Evolutionary conservation across 2,329 filamentous ascomycete species (phyloP), one percentile per base, ranked within the genome.

Genomic region (Fusarium sp.): DNA sequence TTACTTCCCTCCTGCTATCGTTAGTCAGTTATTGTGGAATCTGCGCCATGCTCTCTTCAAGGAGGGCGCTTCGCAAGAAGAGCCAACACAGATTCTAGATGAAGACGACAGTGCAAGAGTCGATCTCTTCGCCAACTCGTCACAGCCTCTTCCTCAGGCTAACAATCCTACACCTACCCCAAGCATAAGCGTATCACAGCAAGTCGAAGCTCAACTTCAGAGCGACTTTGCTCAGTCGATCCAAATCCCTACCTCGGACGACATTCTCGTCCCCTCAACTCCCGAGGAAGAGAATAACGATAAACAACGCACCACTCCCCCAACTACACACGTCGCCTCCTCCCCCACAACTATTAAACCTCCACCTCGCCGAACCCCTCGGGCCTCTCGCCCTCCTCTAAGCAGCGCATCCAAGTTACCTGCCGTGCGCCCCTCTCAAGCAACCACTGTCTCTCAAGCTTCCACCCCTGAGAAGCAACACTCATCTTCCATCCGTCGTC

Each of bases 11-110:
- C 88, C 88, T 3, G 87, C 86, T 3, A 83, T 88, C 3, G 83
- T 88, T 1, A 87, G 86, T 8, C 83, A 87, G 68, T 77, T 91
- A 15, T 82, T 90, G 46, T 86, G 84, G 55, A 91, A 91, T 62
- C 75, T 91, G 34, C 81, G 84, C 43, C 84, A 86, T 8, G 75
- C 89, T 2, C 84, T 89, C 58, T 80, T 78, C 62, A 76, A 56
- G 6, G 77, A 79, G 10, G 67, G 62, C 3, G 67, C 62, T 4
- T 70, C 74, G 0, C 74, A 75, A 30, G 75, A 78, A 6, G 57
- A 65, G 11, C 56, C 71, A 15, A 49, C 58, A 3, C 65, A 72
- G 13, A 54, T 58, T 16, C 20, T 49, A 18, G 61, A 56, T 40
- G 52, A 73, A 1, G 63, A 74, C 3, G 62, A 75, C 3, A 54